These are phyloP conservation scores for Baorangia bicolor DNA, from an alignment of 768 basidiomycete species.

Conservation along the genomic window DNA sequence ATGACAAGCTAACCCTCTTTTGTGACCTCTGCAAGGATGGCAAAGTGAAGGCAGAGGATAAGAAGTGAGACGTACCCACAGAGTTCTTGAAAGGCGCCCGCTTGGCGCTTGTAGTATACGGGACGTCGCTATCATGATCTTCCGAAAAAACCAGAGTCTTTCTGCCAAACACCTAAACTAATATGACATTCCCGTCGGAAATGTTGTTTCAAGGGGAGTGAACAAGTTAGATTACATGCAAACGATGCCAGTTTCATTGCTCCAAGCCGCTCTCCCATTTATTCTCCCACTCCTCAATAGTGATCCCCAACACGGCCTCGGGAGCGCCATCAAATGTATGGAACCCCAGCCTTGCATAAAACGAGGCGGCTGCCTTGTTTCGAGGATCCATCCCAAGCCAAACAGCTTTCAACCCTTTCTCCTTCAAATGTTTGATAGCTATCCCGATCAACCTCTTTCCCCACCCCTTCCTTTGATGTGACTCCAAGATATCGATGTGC, in stretches of 20 bases:
- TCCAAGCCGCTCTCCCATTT: slow-evolving; percentile 2
- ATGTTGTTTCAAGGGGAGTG: too few species aligned
- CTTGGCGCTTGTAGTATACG: neutral
- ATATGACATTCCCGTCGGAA: too few species aligned
- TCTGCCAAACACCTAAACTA: too few species aligned
- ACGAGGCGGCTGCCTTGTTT: slow-evolving; percentile 57
- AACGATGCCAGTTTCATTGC: too few species aligned
- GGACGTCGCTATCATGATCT: too few species aligned
- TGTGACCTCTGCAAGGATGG: neutral
- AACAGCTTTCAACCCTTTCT: slow-evolving; percentile 44
- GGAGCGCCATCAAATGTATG: slow-evolving; percentile 50
- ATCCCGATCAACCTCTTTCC: slow-evolving; percentile 60
- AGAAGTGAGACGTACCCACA: neutral
- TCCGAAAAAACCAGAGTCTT: too few species aligned
- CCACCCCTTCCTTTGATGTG: slow-evolving; percentile 68
- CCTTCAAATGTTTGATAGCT: slow-evolving; percentile 54
- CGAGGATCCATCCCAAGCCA: slow-evolving; percentile 70
- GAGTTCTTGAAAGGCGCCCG: neutral
- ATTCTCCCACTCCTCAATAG: slow-evolving; percentile 40
- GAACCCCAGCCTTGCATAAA: slow-evolving; percentile 67
- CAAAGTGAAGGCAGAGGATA: neutral
- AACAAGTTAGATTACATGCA: too few species aligned
- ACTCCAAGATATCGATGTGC: slow-evolving; percentile 70
- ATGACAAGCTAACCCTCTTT: neutral
- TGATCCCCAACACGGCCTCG: slow-evolving; percentile 53